Evolutionary conservation across 2,329 filamentous ascomycete genomes (phyloP), one percentile per base, ranked within the genome.

Genomic region (Talaromyces sp.): DNA sequence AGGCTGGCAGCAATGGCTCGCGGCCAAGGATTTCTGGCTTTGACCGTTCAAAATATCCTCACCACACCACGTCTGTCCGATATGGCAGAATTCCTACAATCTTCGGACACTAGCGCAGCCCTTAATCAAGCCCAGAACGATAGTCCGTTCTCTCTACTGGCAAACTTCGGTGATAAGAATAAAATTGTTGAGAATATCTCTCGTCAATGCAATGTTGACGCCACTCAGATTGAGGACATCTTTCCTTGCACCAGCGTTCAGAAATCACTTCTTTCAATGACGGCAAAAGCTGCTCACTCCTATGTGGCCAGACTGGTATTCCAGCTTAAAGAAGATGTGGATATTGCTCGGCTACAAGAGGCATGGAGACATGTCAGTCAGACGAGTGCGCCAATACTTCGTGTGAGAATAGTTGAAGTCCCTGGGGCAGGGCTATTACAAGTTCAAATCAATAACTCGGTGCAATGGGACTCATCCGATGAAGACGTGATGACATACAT

Each of bases 221-320:
- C 23, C 3, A 3, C n/a, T 1, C 33, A 54, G n/a, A 68, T 79
- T 48, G 69, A 77, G 58, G 77, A 79, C 58, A 75, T 77, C 11
- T 79, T 77, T 42, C 76, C 77, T 12, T 77, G 75, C 62, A 78
- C 75, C 3, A 71, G 75, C 1, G 71, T 74, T 0, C 77, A 79
- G 56, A 75, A 79, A 61, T 80, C 77, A 1, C 70, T 82, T 0
- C 69, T 81, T 31, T 77, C 80, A 0, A 75, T 81, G 58, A 80
- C 78, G 0, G 72, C 76, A 25, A 79, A 77, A 65, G 74, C 76
- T 9, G 68, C 71, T 3, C 74, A 75, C 21, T 73, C 77, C 1
- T 82, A 83, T 58, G 72, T 80, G 79, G 11, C 54, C 2, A 28
- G 25, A 31, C 11, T 28, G n/a, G 12, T 12, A 54, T 4, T 62